phyloP scores from a whole-genome alignment of 306 rosid genomes.

The Inga laurina region DNA sequence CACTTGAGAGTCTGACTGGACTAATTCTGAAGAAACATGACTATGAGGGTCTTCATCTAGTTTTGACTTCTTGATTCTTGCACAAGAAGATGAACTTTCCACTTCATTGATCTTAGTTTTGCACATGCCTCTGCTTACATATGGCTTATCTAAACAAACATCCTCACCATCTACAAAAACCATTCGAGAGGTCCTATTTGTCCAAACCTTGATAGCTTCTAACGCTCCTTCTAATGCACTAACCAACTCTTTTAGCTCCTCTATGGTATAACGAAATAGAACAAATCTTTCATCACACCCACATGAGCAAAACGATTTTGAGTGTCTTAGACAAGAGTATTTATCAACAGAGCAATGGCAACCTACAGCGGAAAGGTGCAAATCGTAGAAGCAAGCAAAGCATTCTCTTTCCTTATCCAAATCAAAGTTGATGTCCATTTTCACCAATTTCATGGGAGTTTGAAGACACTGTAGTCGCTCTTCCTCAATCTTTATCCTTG shows the following conservation, averaged over 20 bases:
- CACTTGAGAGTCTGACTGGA: conserved; percentile 55
- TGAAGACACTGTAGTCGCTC: conserved; percentile 53
- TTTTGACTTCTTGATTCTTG: conserved; percentile 47
- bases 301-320: conserved; percentile 57
- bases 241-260: conserved; percentile 50
- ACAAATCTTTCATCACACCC: conserved; percentile 42
- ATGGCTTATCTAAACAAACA: conserved; percentile 38
- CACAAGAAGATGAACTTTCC: conserved; percentile 43
- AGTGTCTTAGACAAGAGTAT: conserved; percentile 66
- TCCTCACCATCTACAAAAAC: conserved; percentile 35
- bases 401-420: conserved; percentile 64
- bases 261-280: conserved; percentile 43
- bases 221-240: conserved; percentile 54
- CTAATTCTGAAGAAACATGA: conserved; percentile 60
- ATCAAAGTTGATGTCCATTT: conserved; percentile 63
- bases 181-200: conserved; percentile 19
- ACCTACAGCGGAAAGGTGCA: conserved; percentile 55
- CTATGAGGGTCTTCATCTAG: conserved; percentile 47
- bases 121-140: conserved; percentile 33
- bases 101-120: conserved; percentile 26
- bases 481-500: conserved; percentile 58
- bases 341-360: conserved; percentile 64
- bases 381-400: conserved; percentile 62
- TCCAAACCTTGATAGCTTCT: conserved; percentile 45
- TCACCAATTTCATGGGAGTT: conserved; percentile 43